Evolutionary conservation across 2,329 filamentous ascomycete genomes (phyloP), one percentile per base, ranked within the genome.

Genomic region (Incumbomyces delicatus): DNA sequence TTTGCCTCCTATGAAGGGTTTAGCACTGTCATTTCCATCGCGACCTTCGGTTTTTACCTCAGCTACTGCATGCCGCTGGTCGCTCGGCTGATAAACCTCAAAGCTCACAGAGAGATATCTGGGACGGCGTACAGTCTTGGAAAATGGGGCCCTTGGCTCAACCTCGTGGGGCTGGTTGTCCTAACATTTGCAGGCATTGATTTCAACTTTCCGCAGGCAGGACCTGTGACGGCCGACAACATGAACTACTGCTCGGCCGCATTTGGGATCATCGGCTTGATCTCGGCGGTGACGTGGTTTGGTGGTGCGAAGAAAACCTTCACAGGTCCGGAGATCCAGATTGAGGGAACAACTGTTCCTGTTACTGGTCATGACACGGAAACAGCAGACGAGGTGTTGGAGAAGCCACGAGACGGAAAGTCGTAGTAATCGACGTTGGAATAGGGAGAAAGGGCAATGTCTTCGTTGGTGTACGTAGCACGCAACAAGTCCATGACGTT

Each of bases 231-330:
- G 1, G 65, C 65, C 30, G 66, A 74, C 20, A 75, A 74, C 31
- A 79, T 78, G 75, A 79, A 56, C 34, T 56, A 56, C 52, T 77
- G 73, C 0, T 71, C 67, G 17, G 75, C 76, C 1, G 75, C 75
- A 0, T 70, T 77, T 27, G 75, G 75, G 0, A 63, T 74, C 1
- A 71, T 78, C 33, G 75, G 71, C 58, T 49, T 76, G 4, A 63
- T 79, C 14, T 72, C 47, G 6, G 8, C 54, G 11, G 45, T 52
- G 11, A 55, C 53, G 13, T 57, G 54, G 54, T 35, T 55, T 68
- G 13, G 35, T 66, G 1, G 54, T 71, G 2, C 77, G 72, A 40
- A 48, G 35, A 54, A 52, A 48, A 49, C 46, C n/a, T 55, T 53
- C 36, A 52, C 49, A 7, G 53, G 53, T 1, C 53, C 53, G 2